Percentiles rank a stretch among this genome's conserved stretches.
Conservation (phyloP, 2,329 filamentous ascomycete genomes). For the Nemania abortiva region DNA sequence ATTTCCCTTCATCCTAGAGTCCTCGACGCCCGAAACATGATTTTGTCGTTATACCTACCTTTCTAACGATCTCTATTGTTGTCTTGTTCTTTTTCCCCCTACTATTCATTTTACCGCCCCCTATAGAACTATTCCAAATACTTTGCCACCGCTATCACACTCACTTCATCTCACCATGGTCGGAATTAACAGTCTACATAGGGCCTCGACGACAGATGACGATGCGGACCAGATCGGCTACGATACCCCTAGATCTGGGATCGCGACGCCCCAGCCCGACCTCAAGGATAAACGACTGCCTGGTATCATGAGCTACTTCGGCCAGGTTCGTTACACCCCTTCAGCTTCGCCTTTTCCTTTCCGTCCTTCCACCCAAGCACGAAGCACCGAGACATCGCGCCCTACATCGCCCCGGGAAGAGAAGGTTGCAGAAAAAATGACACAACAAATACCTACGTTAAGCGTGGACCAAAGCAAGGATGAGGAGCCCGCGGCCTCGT, state of each 20-base stretch:
- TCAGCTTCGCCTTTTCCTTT: slow-evolving; percentile 63
- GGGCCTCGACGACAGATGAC: slow-evolving; percentile 72
- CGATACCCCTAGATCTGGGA: slow-evolving; percentile 88
- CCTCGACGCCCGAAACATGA: slow-evolving; percentile 34
- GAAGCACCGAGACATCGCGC: slow-evolving; percentile 53
- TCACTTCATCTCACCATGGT: slow-evolving; percentile 43
- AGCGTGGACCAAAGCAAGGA: slow-evolving; percentile 45
- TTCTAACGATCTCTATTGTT: slow-evolving; percentile 34
- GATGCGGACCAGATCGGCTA: slow-evolving; percentile 84
- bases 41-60: slow-evolving; percentile 29
- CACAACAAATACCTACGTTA: slow-evolving; percentile 42
- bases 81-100: slow-evolving; percentile 16
- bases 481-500: slow-evolving; percentile 47
- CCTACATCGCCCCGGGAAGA: slow-evolving; percentile 53
- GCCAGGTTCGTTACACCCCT: slow-evolving; percentile 96
- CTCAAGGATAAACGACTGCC: slow-evolving; percentile 94
- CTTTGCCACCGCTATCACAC: neutral
- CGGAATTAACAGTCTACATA: slow-evolving; percentile 66
- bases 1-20: slow-evolving; percentile 29
- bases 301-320: slow-evolving; percentile 97
- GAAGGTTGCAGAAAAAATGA: slow-evolving; percentile 45
- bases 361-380: slow-evolving; percentile 55
- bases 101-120: neutral
- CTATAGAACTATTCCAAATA: slow-evolving; percentile 5
- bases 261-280: slow-evolving; percentile 94